A percentile compares a stretch with the other conserved stretches of the same genome.
phyloP scores from a whole-genome alignment of 495 filamentous ascomycete species.

The Podospora comata region DNA sequence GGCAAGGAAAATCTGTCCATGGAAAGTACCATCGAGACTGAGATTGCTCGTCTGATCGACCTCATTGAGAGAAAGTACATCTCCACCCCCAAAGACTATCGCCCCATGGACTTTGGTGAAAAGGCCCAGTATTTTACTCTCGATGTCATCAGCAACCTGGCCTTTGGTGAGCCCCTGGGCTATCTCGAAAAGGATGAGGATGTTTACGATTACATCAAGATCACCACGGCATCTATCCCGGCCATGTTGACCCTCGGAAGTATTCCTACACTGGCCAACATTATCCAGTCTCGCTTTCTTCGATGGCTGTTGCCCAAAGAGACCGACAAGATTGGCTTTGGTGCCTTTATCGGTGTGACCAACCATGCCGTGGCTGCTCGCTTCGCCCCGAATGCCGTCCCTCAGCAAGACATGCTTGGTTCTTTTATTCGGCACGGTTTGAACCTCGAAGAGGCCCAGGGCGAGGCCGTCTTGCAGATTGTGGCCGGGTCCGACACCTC shows the following conservation, averaged over 20 bases:
- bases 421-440: conserved; percentile 48
- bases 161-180: conserved; percentile 33
- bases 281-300: conserved; percentile 8
- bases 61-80: conserved; percentile 49
- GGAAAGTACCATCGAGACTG: conserved; percentile 44
- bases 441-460: conserved; percentile 38
- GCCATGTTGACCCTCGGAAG: conserved; percentile 14
- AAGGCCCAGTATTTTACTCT: conserved; percentile 57
- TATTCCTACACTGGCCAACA: conserved; percentile 9
- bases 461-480: conserved; percentile 39
- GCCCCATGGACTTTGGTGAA: conserved; percentile 49
- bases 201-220: conserved; percentile 25
- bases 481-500: conserved; percentile 58
- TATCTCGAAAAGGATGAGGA: conserved; percentile 32
- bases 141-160: conserved; percentile 51
- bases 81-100: conserved; percentile 43
- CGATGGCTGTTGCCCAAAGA: conserved; percentile 14
- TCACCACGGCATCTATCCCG: conserved; percentile 19
- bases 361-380: conserved; percentile 26
- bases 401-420: conserved; percentile 39
- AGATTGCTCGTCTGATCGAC: conserved; percentile 43
- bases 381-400: not conserved
- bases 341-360: conserved; percentile 13
- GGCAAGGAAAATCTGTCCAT: conserved; percentile 46
- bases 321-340: conserved; percentile 17